Evolutionary conservation across 129 eudicot genomes (phyloP).

Genomic region (Ambrosia trifida): DNA sequence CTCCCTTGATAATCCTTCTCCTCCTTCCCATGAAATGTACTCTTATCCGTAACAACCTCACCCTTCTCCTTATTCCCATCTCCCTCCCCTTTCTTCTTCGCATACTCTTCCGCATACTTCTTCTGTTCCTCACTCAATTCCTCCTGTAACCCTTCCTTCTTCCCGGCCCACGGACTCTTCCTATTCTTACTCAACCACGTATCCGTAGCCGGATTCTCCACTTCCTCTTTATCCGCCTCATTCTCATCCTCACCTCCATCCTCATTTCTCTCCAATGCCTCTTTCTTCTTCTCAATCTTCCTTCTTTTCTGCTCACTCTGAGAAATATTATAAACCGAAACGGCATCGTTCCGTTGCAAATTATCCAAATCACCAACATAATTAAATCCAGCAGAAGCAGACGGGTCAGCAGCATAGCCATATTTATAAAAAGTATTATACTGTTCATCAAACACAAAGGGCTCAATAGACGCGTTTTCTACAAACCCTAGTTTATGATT

Average conservation of each 20-base stretch:
- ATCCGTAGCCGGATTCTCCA: slow-evolving; percentile 71
- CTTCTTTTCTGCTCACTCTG: slow-evolving; percentile 75
- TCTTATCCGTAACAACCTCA: slow-evolving; percentile 61
- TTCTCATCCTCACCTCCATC: slow-evolving; percentile 27
- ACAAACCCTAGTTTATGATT: slow-evolving; percentile 95
- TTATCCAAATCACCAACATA: slow-evolving; percentile 82
- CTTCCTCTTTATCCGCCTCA: slow-evolving; percentile 38
- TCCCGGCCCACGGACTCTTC: slow-evolving; percentile 95
- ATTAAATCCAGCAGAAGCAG: slow-evolving; percentile 51
- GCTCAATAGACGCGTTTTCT: slow-evolving; percentile 65
- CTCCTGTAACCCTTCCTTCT: slow-evolving; percentile 74
- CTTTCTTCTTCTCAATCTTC: slow-evolving; percentile 73
- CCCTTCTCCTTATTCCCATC: slow-evolving; percentile 63
- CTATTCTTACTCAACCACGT: slow-evolving; percentile 71
- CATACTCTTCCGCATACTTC: slow-evolving; percentile 92
- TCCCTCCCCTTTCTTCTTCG: slow-evolving; percentile 81
- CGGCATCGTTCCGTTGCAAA: slow-evolving; percentile 39
- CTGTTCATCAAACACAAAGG: slow-evolving; percentile 87
- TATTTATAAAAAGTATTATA: slow-evolving; percentile 76
- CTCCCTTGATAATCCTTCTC: slow-evolving; percentile 96
- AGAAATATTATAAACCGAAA: slow-evolving; percentile 72
- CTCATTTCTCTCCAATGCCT: slow-evolving; percentile 39
- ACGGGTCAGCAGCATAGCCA: slow-evolving; percentile 94
- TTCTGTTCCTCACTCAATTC: slow-evolving; percentile 92
- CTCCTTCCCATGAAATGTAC: slow-evolving; percentile 91